A percentile compares a stretch with the other conserved stretches of the same genome.
Conservation (phyloP, 1,284 basidiomycete genomes). For the Cryptococcus sp. region DNA sequence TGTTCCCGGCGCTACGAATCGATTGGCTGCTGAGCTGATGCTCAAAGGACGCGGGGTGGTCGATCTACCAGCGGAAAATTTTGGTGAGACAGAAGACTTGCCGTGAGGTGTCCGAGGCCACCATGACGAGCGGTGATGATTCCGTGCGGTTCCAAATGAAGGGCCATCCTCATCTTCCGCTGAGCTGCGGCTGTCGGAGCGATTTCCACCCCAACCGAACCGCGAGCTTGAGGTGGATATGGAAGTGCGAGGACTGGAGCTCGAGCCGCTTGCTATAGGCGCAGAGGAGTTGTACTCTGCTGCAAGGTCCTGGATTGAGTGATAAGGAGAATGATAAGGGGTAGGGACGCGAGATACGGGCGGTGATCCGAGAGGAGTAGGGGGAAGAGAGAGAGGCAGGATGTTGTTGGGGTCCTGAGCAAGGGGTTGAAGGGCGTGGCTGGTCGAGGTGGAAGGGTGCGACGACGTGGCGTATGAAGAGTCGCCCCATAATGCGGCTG, state of each 20-base stretch:
- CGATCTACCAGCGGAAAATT: background rate
- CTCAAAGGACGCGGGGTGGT: constrained; percentile 11
- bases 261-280: constrained; percentile 7
- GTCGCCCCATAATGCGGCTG: no score
- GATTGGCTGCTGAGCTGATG: constrained; percentile 3
- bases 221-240: constrained; percentile 33
- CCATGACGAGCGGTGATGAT: constrained; percentile 19
- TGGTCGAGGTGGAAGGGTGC: constrained; percentile 3
- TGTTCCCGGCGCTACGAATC: constrained; percentile 21
- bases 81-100: background rate
- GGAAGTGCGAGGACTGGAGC: constrained; percentile 29
- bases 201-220: constrained; percentile 11
- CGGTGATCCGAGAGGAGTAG: constrained; percentile 25
- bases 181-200: constrained; percentile 18
- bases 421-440: constrained; percentile 17
- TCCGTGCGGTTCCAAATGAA: background rate
- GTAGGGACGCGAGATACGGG: constrained; percentile 17
- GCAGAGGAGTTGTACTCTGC: constrained; percentile 19
- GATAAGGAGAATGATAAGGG: constrained; percentile 24
- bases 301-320: constrained; percentile 22
- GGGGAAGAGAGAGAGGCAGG: constrained; percentile 29
- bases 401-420: constrained; percentile 33
- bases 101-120: constrained; percentile 6
- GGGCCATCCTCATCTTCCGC: constrained; percentile 25
- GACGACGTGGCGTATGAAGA: constrained; percentile 2